phyloP scores from a whole-genome alignment of 768 basidiomycete species.

The Dioszegia crocea region DNA sequence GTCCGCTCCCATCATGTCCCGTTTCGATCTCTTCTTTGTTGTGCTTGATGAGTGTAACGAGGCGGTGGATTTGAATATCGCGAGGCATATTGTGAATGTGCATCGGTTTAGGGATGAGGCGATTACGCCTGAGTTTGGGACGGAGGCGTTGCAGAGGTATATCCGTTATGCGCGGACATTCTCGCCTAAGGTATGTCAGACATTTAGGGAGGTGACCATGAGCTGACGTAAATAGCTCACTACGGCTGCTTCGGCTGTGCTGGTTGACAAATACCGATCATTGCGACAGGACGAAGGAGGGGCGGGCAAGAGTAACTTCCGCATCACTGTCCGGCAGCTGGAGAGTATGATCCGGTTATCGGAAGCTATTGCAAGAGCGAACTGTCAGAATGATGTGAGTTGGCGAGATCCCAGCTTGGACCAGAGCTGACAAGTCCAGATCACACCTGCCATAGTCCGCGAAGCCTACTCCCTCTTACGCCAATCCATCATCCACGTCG shows the following conservation, averaged over 20 bases:
- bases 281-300: constrained; percentile 87
- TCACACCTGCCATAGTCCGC: constrained; percentile 86
- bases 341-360: constrained; percentile 97
- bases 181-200: constrained; percentile 74
- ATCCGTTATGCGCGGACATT: constrained; percentile 97
- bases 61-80: constrained; percentile 84
- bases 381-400: constrained; percentile 84
- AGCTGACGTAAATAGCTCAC: constrained; percentile 63
- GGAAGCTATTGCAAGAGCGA: constrained; percentile 94
- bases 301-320: constrained; percentile 81
- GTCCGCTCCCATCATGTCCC: constrained; percentile 98
- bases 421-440: constrained; percentile 55
- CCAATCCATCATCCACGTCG: constrained; percentile 98
- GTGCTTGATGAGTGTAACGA: constrained; percentile 96
- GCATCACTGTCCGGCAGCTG: constrained; percentile 95
- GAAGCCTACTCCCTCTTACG: constrained; percentile 90
- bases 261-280: constrained; percentile 91
- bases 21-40: constrained; percentile 97
- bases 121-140: constrained; percentile 93
- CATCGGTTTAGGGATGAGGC: constrained; percentile 93
- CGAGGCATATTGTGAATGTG: constrained; percentile 94
- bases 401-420: neutral
- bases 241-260: constrained; percentile 80
- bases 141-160: constrained; percentile 91
- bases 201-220: neutral